Percentiles rank a stretch among this genome's conserved stretches.
These are phyloP conservation scores for Xylaria telfairii DNA, from an alignment of 495 filamentous ascomycete species.

Conservation along the genomic window DNA sequence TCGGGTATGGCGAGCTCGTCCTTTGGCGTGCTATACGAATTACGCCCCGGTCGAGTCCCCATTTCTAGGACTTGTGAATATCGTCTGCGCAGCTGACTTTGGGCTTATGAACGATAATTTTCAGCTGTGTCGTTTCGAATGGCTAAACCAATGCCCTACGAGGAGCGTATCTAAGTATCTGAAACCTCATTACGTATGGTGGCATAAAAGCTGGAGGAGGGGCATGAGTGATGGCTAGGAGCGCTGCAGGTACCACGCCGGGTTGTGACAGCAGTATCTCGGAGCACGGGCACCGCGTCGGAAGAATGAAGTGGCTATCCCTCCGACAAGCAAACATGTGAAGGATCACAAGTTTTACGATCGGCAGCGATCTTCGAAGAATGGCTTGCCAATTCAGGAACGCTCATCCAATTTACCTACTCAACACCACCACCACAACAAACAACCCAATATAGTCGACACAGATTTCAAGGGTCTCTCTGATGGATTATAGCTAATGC, in stretches of 20 bases:
- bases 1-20: neutral
- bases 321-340: slow-evolving; percentile 7
- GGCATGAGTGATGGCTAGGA: neutral
- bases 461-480: neutral
- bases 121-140: slow-evolving; percentile 2
- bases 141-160: neutral
- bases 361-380: neutral
- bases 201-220: neutral
- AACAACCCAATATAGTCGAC: neutral
- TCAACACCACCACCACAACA: no score
- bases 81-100: neutral
- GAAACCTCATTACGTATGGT: slow-evolving; percentile 8
- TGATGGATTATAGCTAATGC: neutral
- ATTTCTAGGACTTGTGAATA: neutral
- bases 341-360: neutral
- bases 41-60: neutral
- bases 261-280: slow-evolving; percentile 21
- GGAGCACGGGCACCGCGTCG: slow-evolving; percentile 15
- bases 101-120: neutral
- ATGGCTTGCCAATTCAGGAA: slow-evolving; percentile 9
- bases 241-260: slow-evolving; percentile 2
- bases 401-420: neutral
- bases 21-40: neutral
- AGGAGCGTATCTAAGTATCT: slow-evolving; percentile 1
- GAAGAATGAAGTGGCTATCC: slow-evolving; percentile 11